Evolutionary conservation across 1,139 yeast genomes (phyloP).

Genomic region (Pneumocystis murina): DNA sequence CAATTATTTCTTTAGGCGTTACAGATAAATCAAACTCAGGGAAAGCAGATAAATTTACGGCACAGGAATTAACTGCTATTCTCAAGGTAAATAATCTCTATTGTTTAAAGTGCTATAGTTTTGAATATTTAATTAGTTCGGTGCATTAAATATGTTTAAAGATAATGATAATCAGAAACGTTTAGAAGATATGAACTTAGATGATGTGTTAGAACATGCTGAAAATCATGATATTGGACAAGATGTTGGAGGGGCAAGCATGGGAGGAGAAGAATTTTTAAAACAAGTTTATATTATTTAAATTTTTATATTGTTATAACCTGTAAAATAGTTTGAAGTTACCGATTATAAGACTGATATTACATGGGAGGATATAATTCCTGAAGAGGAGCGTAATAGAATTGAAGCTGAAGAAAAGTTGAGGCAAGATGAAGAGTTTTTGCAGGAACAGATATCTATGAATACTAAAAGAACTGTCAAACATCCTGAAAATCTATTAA

Average conservation of each 20-base stretch:
- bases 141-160: slow-evolving; percentile 97
- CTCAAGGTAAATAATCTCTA: slow-evolving; percentile 32
- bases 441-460: slow-evolving; percentile 82
- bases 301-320: background rate
- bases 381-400: slow-evolving; percentile 78
- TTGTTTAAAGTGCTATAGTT: background rate
- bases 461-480: slow-evolving; percentile 59
- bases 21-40: slow-evolving; percentile 48
- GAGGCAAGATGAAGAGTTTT: slow-evolving; percentile 68
- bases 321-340: slow-evolving; percentile 49
- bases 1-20: slow-evolving; percentile 88
- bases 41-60: slow-evolving; percentile 51
- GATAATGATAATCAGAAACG: slow-evolving; percentile 85
- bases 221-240: slow-evolving; percentile 96
- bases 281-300: slow-evolving; percentile 34
- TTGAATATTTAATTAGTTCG: slow-evolving; percentile 33
- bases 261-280: slow-evolving; percentile 96
- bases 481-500: slow-evolving; percentile 24
- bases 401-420: slow-evolving; percentile 84
- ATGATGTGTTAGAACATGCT: slow-evolving; percentile 90
- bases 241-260: slow-evolving; percentile 85
- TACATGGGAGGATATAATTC: slow-evolving; percentile 98
- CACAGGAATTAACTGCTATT: slow-evolving; percentile 80
- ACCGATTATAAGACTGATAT: slow-evolving; percentile 97
- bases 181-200: slow-evolving; percentile 85